These are phyloP conservation scores for Hanseniaspora uvarum DNA, from an alignment of 1,139 yeast species.

Conservation along the genomic window DNA sequence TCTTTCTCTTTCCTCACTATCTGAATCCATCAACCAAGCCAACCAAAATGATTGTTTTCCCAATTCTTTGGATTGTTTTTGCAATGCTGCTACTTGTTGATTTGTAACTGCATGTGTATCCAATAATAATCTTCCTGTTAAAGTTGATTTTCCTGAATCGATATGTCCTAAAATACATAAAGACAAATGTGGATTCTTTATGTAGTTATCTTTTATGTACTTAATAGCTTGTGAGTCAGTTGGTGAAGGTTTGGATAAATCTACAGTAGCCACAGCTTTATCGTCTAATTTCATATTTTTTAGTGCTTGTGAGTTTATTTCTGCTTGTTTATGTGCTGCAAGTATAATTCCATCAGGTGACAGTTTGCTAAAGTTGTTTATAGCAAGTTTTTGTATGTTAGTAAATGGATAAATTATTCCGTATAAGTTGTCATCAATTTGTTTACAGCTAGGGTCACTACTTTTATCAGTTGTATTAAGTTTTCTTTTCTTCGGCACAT, in stretches of 20 bases:
- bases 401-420: conserved; percentile 24
- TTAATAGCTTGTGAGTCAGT: conserved; percentile 20
- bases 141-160: conserved; percentile 94
- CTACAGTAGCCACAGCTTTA: not conserved
- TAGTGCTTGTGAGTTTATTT: conserved; percentile 26
- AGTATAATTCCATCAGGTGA: conserved; percentile 75
- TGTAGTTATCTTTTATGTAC: conserved; percentile 19
- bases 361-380: conserved; percentile 51
- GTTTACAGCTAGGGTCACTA: not conserved
- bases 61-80: conserved; percentile 65
- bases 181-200: conserved; percentile 48
- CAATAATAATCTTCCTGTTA: conserved; percentile 78
- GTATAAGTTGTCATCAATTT: conserved; percentile 22
- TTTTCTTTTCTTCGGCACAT: not conserved
- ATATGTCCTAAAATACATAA: conserved; percentile 93
- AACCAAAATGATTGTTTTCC: conserved; percentile 92
- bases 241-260: conserved; percentile 1
- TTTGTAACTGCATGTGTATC: conserved; percentile 76
- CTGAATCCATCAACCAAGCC: conserved; percentile 97
- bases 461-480: not conserved
- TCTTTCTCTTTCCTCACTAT: conserved; percentile 73
- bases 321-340: conserved; percentile 49
- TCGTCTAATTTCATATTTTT: conserved; percentile 14
- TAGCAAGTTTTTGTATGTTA: conserved; percentile 35
- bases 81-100: conserved; percentile 61